Evolutionary conservation across 257 asterid species (phyloP).

Genomic region (Rehmannia glutinosa): DNA sequence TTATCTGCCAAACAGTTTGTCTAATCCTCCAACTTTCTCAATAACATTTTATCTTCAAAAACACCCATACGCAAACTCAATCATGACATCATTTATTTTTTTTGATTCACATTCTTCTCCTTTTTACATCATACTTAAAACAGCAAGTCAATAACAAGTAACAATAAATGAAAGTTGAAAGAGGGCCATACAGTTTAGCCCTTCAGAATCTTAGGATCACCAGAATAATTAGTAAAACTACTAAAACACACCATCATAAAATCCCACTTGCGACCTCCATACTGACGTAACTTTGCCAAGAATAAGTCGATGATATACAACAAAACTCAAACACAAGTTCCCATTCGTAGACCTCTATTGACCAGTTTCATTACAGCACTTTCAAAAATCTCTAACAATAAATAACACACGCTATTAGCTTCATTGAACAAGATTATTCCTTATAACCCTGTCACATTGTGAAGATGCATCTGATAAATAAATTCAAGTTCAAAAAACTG

Average conservation of each 20-base stretch:
- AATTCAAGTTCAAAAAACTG: not conserved
- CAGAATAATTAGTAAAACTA: not conserved
- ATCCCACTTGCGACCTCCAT: not conserved
- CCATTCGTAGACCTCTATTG: no score
- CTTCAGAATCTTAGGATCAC: not conserved
- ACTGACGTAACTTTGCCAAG: no score
- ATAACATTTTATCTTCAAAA: not conserved
- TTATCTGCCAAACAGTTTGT: no score
- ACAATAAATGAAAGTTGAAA: no score
- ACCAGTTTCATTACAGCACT: no score
- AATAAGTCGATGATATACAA: no score
- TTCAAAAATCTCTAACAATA: no score
- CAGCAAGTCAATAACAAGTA: not conserved
- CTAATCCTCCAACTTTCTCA: not conserved
- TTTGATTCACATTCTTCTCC: not conserved
- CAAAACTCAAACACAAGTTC: no score
- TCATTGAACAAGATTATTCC: not conserved
- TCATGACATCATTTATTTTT: not conserved
- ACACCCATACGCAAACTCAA: not conserved
- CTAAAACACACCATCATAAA: not conserved
- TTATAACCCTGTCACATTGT: not conserved
- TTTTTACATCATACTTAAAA: not conserved
- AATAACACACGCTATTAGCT: no score
- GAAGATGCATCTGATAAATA: not conserved
- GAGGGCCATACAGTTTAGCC: not conserved